phyloP scores from a whole-genome alignment of 495 filamentous ascomycete species.

The Trichoderma gamsii region DNA sequence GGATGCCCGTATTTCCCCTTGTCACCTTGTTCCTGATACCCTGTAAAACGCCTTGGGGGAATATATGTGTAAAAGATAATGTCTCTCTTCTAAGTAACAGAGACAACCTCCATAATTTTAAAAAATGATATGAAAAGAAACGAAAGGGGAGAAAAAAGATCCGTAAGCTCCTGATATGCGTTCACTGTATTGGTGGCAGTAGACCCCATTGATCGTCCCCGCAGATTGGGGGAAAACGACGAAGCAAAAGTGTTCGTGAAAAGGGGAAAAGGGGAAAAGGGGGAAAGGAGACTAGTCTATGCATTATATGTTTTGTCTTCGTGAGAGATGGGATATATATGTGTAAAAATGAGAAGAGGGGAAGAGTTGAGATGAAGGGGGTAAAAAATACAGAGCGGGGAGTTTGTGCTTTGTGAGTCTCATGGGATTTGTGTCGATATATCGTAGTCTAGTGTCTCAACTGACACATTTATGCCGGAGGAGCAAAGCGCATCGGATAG shows the following conservation, averaged over 20 bases:
- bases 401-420: background rate
- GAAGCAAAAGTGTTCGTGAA: background rate
- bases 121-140: background rate
- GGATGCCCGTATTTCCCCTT: background rate
- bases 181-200: background rate
- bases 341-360: background rate
- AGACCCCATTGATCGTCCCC: background rate
- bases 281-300: background rate
- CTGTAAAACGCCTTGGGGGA: background rate
- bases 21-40: background rate
- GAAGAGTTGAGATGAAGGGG: background rate
- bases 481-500: background rate
- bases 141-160: too few relatives aligned
- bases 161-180: background rate
- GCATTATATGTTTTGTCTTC: background rate
- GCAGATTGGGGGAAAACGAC: background rate
- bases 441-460: background rate
- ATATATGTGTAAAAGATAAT: background rate
- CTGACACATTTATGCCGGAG: background rate
- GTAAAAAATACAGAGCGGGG: background rate
- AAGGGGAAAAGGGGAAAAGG: background rate
- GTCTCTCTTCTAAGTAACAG: background rate
- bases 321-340: conserved; percentile 2
- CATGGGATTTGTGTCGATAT: background rate
- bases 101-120: background rate